phyloP scores from a whole-genome alignment of 2,329 filamentous ascomycete species.

The Aspergillus nomiae region DNA sequence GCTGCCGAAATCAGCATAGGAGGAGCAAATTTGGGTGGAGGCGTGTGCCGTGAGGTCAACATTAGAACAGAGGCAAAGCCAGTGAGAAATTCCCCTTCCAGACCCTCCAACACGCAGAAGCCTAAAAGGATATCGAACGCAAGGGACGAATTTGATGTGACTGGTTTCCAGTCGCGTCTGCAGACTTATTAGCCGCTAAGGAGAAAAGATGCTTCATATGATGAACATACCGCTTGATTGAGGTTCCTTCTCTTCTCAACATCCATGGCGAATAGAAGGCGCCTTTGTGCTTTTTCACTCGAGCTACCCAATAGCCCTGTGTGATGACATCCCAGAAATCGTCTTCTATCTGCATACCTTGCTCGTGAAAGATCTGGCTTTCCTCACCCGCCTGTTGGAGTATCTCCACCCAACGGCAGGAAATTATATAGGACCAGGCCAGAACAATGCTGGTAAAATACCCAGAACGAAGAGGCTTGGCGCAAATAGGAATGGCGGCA shows the following conservation, averaged over 20 bases:
- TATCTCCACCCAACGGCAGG: slow-evolving; percentile 25
- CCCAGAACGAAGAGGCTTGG: not conserved
- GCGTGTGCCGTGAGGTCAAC: not conserved
- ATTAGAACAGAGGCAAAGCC: slow-evolving; percentile 8
- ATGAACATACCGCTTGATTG: not conserved
- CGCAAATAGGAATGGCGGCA: not conserved
- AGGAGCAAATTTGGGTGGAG: not conserved
- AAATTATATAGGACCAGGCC: slow-evolving; percentile 26
- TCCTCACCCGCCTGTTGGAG: slow-evolving; percentile 18
- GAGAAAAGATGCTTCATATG: not conserved
- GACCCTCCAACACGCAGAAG: slow-evolving; percentile 1
- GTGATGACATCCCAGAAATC: slow-evolving; percentile 9
- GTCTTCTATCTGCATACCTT: not conserved
- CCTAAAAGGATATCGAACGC: slow-evolving; percentile 7
- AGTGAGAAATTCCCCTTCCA: slow-evolving; percentile 5
- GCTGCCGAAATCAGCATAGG: not conserved
- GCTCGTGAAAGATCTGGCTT: slow-evolving; percentile 13
- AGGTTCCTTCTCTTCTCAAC: not conserved
- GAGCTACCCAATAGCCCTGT: slow-evolving; percentile 4
- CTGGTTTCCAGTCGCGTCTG: not conserved
- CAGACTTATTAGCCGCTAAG: not conserved
- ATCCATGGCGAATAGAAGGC: slow-evolving; percentile 9
- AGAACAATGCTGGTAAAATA: slow-evolving; percentile 15
- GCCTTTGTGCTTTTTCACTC: not conserved
- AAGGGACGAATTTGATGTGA: slow-evolving; percentile 1